phyloP scores from a whole-genome alignment of 306 rosid species.

The Quercus dentata region DNA sequence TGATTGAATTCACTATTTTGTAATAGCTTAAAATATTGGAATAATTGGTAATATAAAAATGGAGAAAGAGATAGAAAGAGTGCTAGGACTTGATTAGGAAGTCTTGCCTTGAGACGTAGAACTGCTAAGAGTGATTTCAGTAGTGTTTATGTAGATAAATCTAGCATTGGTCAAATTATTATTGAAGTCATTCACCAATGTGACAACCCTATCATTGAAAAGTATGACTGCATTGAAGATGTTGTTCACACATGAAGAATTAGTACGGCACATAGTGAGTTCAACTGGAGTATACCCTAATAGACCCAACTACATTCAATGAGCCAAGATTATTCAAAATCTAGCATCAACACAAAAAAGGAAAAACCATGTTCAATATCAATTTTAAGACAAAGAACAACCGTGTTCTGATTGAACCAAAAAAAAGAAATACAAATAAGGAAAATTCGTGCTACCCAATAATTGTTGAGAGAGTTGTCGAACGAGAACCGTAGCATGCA shows the following conservation, averaged over 20 bases:
- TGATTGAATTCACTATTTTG: no score
- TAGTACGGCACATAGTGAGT: neutral
- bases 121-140: neutral
- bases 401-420: neutral
- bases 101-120: neutral
- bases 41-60: no score
- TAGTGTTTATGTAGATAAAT: neutral
- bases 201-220: neutral
- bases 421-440: neutral
- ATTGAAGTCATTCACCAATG: neutral
- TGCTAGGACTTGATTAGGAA: neutral
- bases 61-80: no score
- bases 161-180: neutral
- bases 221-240: neutral
- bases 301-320: no score
- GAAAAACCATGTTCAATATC: no score
- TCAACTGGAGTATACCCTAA: neutral
- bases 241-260: neutral
- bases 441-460: neutral
- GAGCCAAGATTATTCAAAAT: no score
- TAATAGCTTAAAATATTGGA: no score
- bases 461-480: neutral
- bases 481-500: conserved; percentile 22
- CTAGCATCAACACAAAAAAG: no score
- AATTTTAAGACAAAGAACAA: no score